phyloP scores from a whole-genome alignment of 139 green algal genomes.

The Eudorina sp. region DNA sequence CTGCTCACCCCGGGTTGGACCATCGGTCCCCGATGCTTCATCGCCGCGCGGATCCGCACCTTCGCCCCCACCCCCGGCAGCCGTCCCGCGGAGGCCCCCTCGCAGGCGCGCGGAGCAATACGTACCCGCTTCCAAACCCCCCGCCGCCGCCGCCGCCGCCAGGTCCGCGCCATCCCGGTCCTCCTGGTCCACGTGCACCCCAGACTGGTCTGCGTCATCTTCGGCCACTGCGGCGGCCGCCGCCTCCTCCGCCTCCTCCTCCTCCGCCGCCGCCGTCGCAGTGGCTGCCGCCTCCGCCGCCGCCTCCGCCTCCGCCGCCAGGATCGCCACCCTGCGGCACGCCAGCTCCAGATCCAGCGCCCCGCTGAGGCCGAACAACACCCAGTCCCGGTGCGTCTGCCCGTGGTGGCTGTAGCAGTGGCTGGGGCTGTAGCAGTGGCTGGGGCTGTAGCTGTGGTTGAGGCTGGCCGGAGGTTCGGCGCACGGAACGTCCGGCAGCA shows the following conservation, averaged over 20 bases:
- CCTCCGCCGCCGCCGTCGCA: background rate
- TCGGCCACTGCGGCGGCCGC: no score
- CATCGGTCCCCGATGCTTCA: no score
- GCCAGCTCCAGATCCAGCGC: conserved; percentile 10
- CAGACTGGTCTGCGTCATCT: no score
- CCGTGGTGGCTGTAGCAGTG: background rate
- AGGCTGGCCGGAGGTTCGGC: no score
- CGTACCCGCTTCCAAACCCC: background rate
- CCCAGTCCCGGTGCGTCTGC: background rate
- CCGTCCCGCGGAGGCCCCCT: background rate
- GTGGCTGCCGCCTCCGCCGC: background rate
- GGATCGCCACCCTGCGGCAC: background rate
- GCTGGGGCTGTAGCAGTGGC: background rate
- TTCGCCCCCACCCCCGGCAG: no score
- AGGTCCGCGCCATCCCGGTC: no score
- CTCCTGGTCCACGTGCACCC: no score
- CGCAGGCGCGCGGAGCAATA: no score
- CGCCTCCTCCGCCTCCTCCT: background rate
- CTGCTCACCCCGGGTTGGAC: no score
- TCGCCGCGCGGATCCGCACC: no score
- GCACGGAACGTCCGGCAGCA: no score
- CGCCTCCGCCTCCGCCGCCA: background rate
- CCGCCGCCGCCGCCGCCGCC: background rate
- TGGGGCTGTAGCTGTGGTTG: background rate
- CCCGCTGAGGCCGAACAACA: background rate